Base-by-base conservation (phyloP, 495 filamentous ascomycete species). In the Aspergillus conjunctus region DNA sequence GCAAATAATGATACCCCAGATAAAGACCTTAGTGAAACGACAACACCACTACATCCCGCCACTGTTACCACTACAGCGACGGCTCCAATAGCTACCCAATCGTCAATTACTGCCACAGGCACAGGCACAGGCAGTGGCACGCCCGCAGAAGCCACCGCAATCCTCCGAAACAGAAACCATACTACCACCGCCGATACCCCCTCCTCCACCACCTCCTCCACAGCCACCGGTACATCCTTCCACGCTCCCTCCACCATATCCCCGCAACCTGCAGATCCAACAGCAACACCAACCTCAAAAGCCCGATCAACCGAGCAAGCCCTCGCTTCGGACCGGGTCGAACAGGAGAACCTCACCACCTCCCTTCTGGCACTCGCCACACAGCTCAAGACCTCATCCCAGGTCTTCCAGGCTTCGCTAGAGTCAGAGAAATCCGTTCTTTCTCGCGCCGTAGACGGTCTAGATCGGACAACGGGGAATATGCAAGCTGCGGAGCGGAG, bases 311-410 rank as follows among this genome's bases (percentile, higher is more conserved):
- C 81, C 6, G 92, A 96, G 73, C 79, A 84, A 0, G 81, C 90
- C 22, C 85, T 97, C 7, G 83, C 87, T 62, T 78, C 85, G 60
- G 82, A 95, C 61, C 88, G 91, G 54, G 73, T 74, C 37, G 91
- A 96, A 73, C 93, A 97, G 72, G 91, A 96, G 70, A 77, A 82
- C n/a, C 82, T 98, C 0, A 94, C 94, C 1, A 77, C 77, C 44
- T 92, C 89, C 7, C 87, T 98, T 43, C 79, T 96, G 10, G 66
- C 77, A 7, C 88, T 97, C 64, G 94, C 93, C 4, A 77, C 79
- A 14, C 83, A 89, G 58, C 84, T 98, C 8, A 97, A 96, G 72
- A 72, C 81, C 18, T 89, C 86, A 3, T 88, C 90, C 2, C 71
- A 87, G 15, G 78, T 85, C 6, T 92, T 97, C 74, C 80, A 86